These are phyloP conservation scores for Entrophospora sp. DNA, from an alignment of 192 early-diverging fungal species.

Conservation along the genomic window DNA sequence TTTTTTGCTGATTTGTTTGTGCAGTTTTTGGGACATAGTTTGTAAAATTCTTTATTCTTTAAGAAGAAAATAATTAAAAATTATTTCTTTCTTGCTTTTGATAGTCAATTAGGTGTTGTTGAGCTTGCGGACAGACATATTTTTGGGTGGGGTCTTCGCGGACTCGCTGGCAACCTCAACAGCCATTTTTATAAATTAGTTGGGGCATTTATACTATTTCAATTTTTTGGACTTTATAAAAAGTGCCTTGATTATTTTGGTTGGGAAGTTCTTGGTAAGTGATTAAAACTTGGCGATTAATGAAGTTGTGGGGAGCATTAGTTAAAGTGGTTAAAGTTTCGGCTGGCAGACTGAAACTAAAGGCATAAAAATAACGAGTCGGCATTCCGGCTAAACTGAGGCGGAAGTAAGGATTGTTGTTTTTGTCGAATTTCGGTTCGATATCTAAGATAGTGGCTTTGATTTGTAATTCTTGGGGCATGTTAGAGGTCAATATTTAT, in stretches of 20 bases:
- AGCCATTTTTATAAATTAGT: constrained; percentile 11
- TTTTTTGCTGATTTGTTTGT: not conserved
- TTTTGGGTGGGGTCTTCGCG: not conserved
- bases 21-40: not conserved
- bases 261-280: constrained; percentile 6
- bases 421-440: not conserved
- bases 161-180: constrained; percentile 1
- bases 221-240: constrained; percentile 1
- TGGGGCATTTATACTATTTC: not conserved
- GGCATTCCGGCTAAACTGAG: not conserved
- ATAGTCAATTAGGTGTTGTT: not conserved
- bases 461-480: constrained; percentile 7
- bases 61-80: not conserved
- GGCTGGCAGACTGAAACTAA: not conserved
- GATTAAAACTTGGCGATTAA: constrained; percentile 8
- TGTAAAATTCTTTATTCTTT: not conserved
- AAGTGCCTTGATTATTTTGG: constrained; percentile 1
- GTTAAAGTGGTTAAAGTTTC: not conserved
- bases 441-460: not conserved
- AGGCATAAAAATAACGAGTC: not conserved
- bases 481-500: too few relatives aligned
- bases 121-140: not conserved
- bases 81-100: not conserved
- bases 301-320: not conserved
- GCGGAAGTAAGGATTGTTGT: not conserved